Conservation (phyloP, 2,329 filamentous ascomycete species). For the Falciphora oryzae region DNA sequence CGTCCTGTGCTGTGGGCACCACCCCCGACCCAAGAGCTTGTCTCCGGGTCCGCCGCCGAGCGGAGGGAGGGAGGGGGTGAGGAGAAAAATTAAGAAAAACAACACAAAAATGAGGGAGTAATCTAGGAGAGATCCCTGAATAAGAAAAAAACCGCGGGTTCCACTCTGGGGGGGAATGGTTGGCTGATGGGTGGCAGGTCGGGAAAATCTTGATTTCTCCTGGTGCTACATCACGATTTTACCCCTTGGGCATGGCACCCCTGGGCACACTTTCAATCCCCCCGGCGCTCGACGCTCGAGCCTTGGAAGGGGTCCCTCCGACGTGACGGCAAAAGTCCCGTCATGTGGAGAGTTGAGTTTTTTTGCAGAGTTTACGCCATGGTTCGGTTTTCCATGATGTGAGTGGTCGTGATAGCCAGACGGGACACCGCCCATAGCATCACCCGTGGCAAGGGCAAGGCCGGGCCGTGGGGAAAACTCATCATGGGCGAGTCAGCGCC, state of each 20-base stretch:
- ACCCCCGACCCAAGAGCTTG: background rate
- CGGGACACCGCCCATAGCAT: background rate
- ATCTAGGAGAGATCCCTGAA: too few relatives aligned
- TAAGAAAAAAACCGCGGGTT: background rate
- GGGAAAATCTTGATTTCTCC: too few relatives aligned
- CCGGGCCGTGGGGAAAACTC: too few relatives aligned
- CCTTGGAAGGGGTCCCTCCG: background rate
- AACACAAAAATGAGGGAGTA: too few relatives aligned
- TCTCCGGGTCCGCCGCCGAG: background rate
- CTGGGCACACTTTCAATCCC: too few relatives aligned
- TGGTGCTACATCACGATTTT: background rate
- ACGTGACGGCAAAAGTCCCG: background rate
- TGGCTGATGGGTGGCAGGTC: background rate
- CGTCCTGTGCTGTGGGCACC: background rate
- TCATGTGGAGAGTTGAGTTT: background rate
- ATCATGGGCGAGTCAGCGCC: background rate
- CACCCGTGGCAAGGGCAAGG: background rate
- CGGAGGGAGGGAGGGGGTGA: background rate
- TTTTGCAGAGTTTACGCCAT: background rate
- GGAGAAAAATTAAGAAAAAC: background rate
- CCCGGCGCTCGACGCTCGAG: too few relatives aligned
- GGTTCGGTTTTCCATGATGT: background rate
- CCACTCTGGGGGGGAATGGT: too few relatives aligned
- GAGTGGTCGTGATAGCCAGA: too few relatives aligned
- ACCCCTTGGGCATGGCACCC: background rate